Base-by-base conservation (phyloP, 108 stramenopile genomes). In the Skeletonema grethae region DNA sequence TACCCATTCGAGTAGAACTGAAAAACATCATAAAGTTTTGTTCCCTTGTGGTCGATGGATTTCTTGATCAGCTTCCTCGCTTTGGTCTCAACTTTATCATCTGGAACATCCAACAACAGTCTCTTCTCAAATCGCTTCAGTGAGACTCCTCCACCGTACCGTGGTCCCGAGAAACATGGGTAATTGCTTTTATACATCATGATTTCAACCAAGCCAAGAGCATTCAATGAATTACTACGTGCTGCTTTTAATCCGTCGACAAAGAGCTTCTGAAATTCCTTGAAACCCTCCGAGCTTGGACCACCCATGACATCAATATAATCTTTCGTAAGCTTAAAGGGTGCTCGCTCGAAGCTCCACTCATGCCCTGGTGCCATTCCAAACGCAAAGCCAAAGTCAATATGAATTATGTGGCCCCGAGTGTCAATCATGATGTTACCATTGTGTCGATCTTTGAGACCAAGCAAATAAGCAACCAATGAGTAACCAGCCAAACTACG, bases 381-480 rank as follows among this genome's bases (percentile, higher is more conserved):
- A 74, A 99, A 88, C 11, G 97, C 97, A 79, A 99, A 99, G 43
- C 99, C 99, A 82, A 98, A 99, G 75, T 99, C 99, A 69, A 99
- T 99, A 85, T 97, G 95, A 63, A 99, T 95, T 34, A 99, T 55
- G 67, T 91, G 97, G 7, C 99, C 99, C 28, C 84, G 77, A 16
- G 83, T 89, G 61, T 99, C 97, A 50, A 99, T 95, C 97, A 99
- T 98, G 59, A 99, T 97, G 77, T 99, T 99, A 20, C 99, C 99
- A 77, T 99, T 99, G 93, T 99, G 99, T 7, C 99, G 91, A 75
- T 99, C 99, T 74, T 99, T 99, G 70, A 99, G 73, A 29, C 93
- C 95, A 63, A 99, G 82, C 30, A 99, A 83, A 70, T 98, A 99
- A 6, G 86, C 84, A 34, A 98, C 91, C 31, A 99, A 65, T 9